These are phyloP conservation scores for Fraxinus greggii DNA, from an alignment of 305 asterid species.

Conservation along the genomic window DNA sequence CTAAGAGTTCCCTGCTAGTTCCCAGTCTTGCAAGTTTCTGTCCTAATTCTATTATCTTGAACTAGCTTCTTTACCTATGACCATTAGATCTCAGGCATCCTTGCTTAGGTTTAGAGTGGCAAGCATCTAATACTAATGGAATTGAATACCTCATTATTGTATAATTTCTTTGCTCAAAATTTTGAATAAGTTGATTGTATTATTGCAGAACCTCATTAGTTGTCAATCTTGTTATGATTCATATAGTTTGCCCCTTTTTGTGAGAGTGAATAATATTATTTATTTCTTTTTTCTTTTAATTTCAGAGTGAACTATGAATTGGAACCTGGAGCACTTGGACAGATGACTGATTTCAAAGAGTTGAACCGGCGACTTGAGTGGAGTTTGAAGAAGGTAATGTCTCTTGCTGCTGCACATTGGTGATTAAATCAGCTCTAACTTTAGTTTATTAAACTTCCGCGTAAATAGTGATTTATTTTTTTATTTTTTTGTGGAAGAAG, in stretches of 20 bases:
- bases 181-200: background rate
- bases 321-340: conserved; percentile 92
- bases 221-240: background rate
- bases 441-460: background rate
- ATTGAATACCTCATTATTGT: background rate
- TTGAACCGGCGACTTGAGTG: conserved; percentile 80
- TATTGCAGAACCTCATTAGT: background rate
- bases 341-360: conserved; percentile 90
- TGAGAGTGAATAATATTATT: conserved; percentile 9
- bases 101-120: background rate
- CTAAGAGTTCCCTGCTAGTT: background rate
- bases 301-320: conserved; percentile 85
- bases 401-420: conserved; percentile 22
- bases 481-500: conserved; percentile 12
- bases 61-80: background rate
- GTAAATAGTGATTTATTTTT: background rate
- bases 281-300: conserved; percentile 6
- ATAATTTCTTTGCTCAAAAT: conserved; percentile 7
- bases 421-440: conserved; percentile 6
- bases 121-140: background rate
- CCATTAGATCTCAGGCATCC: background rate
- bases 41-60: background rate
- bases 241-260: background rate
- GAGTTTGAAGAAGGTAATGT: conserved; percentile 82
- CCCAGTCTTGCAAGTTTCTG: background rate